A percentile compares a stretch with the other conserved stretches of the same genome.
Conservation (phyloP, 139 green algal genomes). For the Trebouxia sp. region DNA sequence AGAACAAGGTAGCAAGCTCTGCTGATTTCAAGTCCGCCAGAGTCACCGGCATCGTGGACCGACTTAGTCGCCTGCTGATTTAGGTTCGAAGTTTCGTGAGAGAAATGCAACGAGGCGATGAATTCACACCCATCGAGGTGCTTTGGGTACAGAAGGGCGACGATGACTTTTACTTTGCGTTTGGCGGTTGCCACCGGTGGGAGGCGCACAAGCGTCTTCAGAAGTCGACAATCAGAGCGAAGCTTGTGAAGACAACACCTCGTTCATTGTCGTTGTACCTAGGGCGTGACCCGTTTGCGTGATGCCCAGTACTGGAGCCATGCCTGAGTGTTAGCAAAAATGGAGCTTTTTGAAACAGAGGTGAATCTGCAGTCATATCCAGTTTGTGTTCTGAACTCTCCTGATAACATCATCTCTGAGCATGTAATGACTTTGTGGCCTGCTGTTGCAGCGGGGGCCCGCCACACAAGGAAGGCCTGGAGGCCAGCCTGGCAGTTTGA, state of each 20-base stretch:
- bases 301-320: too few species aligned
- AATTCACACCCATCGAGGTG: background rate
- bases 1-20: background rate
- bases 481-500: too few species aligned
- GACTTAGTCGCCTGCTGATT: background rate
- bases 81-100: background rate
- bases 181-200: conserved; percentile 1
- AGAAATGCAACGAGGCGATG: background rate
- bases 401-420: too few species aligned
- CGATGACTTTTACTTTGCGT: background rate
- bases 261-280: background rate
- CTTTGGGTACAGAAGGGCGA: background rate
- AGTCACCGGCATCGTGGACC: background rate
- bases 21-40: background rate
- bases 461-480: too few species aligned
- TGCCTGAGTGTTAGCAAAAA: too few species aligned
- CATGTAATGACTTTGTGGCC: too few species aligned
- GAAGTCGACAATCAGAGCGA: background rate
- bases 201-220: background rate
- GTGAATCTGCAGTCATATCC: too few species aligned
- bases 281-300: too few species aligned
- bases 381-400: too few species aligned
- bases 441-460: too few species aligned
- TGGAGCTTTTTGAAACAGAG: too few species aligned
- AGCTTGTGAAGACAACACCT: background rate